A percentile compares a stretch with the other conserved stretches of the same genome.
These are phyloP conservation scores for Pythium pectinolyticum DNA, from an alignment of 352 stramenopile species.

Conservation along the genomic window DNA sequence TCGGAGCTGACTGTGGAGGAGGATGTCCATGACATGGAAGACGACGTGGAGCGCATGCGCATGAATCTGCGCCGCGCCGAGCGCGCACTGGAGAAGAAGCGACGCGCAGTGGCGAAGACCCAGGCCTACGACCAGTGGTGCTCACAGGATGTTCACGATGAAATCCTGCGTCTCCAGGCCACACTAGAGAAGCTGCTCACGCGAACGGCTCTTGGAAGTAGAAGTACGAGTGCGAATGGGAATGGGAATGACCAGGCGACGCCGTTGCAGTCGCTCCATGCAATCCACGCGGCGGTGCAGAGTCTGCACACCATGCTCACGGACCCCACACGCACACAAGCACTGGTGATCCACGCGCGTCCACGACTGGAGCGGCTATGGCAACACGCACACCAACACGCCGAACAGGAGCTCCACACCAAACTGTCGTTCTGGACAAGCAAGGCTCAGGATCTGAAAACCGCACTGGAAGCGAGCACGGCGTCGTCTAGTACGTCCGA, in stretches of 20 bases:
- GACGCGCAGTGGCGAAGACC: too few relatives aligned
- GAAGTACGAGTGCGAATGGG: too few relatives aligned
- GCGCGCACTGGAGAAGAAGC: too few relatives aligned
- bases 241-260: too few relatives aligned
- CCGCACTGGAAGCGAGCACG: conserved; percentile 18
- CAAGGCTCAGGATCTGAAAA: conserved; percentile 34
- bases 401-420: conserved; percentile 28
- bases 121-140: too few relatives aligned
- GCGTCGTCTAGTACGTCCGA: neutral
- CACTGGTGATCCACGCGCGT: conserved; percentile 6
- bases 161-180: neutral
- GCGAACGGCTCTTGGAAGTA: too few relatives aligned
- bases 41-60: too few relatives aligned
- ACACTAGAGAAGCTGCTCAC: too few relatives aligned
- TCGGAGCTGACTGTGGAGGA: too few relatives aligned
- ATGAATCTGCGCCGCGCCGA: too few relatives aligned
- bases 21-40: too few relatives aligned
- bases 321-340: neutral
- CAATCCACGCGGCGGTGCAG: conserved; percentile 20
- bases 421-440: conserved; percentile 41
- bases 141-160: too few relatives aligned
- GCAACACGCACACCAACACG: conserved; percentile 20
- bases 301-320: conserved; percentile 18
- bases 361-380: conserved; percentile 28
- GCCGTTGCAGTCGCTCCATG: conserved; percentile 19